A percentile compares a stretch with the other conserved stretches of the same genome.
Conservation (phyloP, 23 red algal genomes). For the Gracilariopsis chorda region DNA sequence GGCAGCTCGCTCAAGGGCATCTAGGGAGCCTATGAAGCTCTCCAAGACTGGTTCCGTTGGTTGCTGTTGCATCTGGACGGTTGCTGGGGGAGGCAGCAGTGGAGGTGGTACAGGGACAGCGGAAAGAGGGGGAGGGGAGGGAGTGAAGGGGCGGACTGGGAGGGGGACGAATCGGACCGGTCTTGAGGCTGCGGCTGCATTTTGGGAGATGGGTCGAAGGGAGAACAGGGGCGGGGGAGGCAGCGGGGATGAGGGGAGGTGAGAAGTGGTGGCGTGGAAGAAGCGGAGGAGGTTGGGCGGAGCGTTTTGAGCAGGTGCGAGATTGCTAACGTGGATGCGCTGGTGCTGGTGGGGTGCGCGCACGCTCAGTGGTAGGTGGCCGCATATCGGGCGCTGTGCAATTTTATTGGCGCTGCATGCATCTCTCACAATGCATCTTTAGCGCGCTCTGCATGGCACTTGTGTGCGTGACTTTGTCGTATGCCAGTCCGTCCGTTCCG, state of each 20-base stretch:
- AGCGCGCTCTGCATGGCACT: no score
- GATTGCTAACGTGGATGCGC: conserved; percentile 16
- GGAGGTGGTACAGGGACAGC: neutral
- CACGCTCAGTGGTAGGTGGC: no score
- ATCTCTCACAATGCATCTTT: no score
- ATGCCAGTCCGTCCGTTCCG: no score
- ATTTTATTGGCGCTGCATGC: neutral
- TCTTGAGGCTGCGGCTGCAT: neutral
- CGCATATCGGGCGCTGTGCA: no score
- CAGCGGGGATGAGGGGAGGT: neutral
- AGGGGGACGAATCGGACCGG: neutral
- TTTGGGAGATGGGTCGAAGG: neutral
- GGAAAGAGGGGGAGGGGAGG: neutral
- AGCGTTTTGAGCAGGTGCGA: conserved; percentile 20
- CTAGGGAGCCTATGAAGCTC: conserved; percentile 25
- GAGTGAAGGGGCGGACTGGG: neutral
- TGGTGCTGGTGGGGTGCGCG: neutral
- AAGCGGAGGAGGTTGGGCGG: neutral
- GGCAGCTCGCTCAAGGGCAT: neutral
- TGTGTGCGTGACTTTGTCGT: no score
- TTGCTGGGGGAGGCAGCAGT: neutral
- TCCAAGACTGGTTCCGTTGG: neutral
- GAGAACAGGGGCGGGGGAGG: neutral
- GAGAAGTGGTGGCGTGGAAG: neutral
- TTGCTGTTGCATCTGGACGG: neutral